Base-by-base conservation (phyloP, 2,329 filamentous ascomycete species). In the Chaetomium globosum region DNA sequence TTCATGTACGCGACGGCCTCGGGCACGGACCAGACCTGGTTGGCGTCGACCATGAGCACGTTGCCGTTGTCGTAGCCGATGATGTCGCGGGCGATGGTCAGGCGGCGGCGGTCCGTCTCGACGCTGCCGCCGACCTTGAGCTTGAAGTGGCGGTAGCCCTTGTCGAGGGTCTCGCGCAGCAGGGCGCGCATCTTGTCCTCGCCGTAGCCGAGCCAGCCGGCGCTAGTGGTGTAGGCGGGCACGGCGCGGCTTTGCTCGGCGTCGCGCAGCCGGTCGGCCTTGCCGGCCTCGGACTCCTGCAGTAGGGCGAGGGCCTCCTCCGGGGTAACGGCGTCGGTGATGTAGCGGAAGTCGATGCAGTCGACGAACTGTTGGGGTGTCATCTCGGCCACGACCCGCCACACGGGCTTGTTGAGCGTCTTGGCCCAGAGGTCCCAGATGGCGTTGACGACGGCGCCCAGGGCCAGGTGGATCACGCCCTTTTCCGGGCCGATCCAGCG, bases 391-490 rank as follows among this genome's bases (percentile, higher is more conserved):
- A 97, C 89, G 68, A 97, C 89, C 65, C 88, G 85, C 93, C 93
- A 97, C 16, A 97, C 91, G 3, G 93, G 93, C 81, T 97, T 96
- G 69, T 85, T 83, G 43, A 95, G 85, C 2, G 85, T 85, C 81
- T 96, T 96, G 62, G 91, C 92, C 93, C 93, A 96, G n/a, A 97
- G 85, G 77, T 97, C 93, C 93, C 93, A 97, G 73, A 96, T 83
- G 19, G 92, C 93, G 76, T 97, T 97, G 72, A 96, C 91, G 19
- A 96, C 89, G 52, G 92, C 91, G 33, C 91, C 92, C 12, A 97
- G 87, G 1, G 93, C 93, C 8, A 97, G 89, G 78, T 97, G 93
- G 71, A 96, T 96, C 53, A 97, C 93, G 66, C 93, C 93, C 79
- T 97, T 97, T 74, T 97, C 93, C 0, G 93, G 93, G 0, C 93